phyloP scores from a whole-genome alignment of 23 red algal genomes.

The Cyanidioschyzon merolae region DNA sequence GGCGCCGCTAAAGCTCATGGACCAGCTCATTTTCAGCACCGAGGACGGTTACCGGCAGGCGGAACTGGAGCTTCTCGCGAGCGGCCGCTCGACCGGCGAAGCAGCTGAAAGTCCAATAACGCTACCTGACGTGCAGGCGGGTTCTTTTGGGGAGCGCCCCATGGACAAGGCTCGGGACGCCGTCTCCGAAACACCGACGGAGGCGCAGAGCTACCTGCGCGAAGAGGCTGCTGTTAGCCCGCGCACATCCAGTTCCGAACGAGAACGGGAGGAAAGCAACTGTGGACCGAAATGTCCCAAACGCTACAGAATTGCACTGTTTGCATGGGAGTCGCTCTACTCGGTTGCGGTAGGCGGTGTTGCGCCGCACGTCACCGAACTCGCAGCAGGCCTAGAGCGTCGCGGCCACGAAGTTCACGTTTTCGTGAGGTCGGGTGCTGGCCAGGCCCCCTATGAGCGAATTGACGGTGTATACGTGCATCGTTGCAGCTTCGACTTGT shows the following conservation, averaged over 20 bases:
- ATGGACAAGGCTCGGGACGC: background rate
- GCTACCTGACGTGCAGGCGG: background rate
- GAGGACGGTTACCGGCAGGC: background rate
- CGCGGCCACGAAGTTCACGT: constrained; percentile 86
- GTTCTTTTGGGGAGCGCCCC: background rate
- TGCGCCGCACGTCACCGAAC: constrained; percentile 77
- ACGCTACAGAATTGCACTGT: constrained; percentile 66
- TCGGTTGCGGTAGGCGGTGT: constrained; percentile 77
- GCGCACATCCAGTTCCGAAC: background rate
- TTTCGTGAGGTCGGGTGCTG: constrained; percentile 61
- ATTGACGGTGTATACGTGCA: constrained; percentile 90
- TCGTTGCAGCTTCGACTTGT: constrained; percentile 58
- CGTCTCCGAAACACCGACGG: background rate
- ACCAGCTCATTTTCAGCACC: background rate
- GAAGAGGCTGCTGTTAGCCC: background rate
- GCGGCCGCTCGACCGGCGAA: background rate
- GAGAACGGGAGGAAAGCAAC: background rate
- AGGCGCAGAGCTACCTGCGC: background rate
- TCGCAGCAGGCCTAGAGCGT: constrained; percentile 72
- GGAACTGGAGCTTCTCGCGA: background rate
- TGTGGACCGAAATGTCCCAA: background rate
- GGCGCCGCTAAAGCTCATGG: background rate
- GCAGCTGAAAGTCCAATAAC: background rate
- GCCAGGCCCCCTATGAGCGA: constrained; percentile 55
- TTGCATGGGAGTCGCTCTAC: constrained; percentile 82